Base-by-base conservation (phyloP, 768 basidiomycete species). In the Leccinum arenicola region DNA sequence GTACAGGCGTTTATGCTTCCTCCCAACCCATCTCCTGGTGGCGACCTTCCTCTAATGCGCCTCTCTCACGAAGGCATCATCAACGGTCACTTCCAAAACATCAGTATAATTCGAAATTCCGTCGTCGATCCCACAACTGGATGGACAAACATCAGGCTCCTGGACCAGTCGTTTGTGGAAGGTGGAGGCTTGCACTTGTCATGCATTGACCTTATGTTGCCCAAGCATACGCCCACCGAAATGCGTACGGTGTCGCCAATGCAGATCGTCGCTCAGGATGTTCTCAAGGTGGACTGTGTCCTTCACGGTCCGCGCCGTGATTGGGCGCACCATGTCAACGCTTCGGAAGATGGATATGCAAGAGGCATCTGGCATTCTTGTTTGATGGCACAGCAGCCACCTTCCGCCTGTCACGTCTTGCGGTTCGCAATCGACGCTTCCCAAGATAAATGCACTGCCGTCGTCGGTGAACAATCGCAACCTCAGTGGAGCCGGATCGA, bases 81-180 rank as follows among this genome's bases (percentile, higher is more conserved):
- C 3, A 10, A 8, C 10, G 40, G 40, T 7, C 19, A 7, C 29
- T 8, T 29, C 23, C 14, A 17, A 1, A 7, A 4, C 9, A 6
- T 48, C 15, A n/a, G 35, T 29, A 33, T 48, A 25, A 15, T 58
- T 14, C 52, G 57, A 55, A 58, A 58, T 49, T 55, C 57, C 9
- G 4, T 48, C 4, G n/a, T 49, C 17, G 15, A 49, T 19, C 9
- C 56, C 4, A 21, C 12, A 3, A 29, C 27, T 4, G 35, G 57
- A 2, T 1, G 25, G 9, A 55, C n/a, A 23, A 48, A 4, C 7
- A 38, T 58, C 19, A 31, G 53, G 19, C 14, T 58, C 19, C 35
- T 58, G 1, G 12, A 49, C 12, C 35, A 38, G 14, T 35, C 2
- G 8, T 10, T 54, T 8, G 35, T 38, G 14, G 52, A 7, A 7